Evolutionary conservation across 2,329 filamentous ascomycete species (phyloP), one percentile per base, ranked within the genome.

Genomic region (Calcarisporium arbuscula): DNA sequence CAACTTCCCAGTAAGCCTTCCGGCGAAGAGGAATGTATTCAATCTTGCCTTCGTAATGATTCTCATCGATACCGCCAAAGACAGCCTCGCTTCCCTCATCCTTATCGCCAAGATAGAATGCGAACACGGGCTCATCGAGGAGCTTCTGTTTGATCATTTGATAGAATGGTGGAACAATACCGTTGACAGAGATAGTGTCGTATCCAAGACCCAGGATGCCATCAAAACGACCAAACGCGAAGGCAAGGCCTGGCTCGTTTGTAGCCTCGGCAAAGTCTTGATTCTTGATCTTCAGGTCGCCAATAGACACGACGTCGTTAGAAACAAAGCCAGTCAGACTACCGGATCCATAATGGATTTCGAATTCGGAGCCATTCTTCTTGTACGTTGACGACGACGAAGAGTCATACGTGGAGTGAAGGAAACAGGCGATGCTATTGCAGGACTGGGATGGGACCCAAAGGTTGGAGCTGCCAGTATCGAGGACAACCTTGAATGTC

Each of bases 1-100:
- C 89, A 36, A 98, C 90, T 75, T 98, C 92, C 92, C 92, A 98
- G 77, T 98, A 98, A 32, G 92, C 92, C 82, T 96, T 96, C 61
- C 92, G 86, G 63, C 92, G 86, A 50, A 98, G 78, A 36, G 92
- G 92, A 49, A 98, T 87, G 63, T 88, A 94, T 59, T 81, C 85
- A 53, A 98, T 76, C 64, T 96, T 82, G 55, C 92, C 92, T 25
- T 74, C 80, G 61, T 73, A 80, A 72, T 92, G 87, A 57, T 71
- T 68, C 67, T 87, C 69, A 63, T 96, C 82, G 42, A 95, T 65
- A 47, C 90, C 90, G 61, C 90, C 90, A 48, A 98, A 98, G 48
- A 82, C 80, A 41, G 81, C 89, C 67, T 89, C 89, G 27, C 89
- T 95, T 59, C 85, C 76, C 32, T 79, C 78, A 17, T 82, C 76